Percentiles rank a stretch among this genome's conserved stretches.
These are phyloP conservation scores for Termitomyces sp. DNA, from an alignment of 1,284 basidiomycete species.

Conservation along the genomic window DNA sequence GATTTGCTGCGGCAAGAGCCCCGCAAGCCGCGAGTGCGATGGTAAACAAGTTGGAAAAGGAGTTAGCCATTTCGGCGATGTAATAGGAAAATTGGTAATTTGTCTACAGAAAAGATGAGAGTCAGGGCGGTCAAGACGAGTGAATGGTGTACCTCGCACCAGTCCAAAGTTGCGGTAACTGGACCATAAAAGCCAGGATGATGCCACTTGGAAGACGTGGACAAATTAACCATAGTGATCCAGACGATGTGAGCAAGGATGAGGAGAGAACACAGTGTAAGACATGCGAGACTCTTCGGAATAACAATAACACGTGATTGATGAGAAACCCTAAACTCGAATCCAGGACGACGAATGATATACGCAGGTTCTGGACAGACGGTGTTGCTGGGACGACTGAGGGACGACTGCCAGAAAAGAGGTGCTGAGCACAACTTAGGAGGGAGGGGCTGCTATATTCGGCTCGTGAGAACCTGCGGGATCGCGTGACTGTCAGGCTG, in stretches of 20 bases:
- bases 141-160: constrained; percentile 53
- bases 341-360: background rate
- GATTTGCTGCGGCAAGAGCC: constrained; percentile 27
- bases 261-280: constrained; percentile 1
- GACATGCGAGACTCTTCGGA: background rate
- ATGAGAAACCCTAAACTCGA: background rate
- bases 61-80: constrained; percentile 64
- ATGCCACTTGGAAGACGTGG: constrained; percentile 22
- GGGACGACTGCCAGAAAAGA: background rate
- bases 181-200: constrained; percentile 51
- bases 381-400: background rate
- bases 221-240: constrained; percentile 15
- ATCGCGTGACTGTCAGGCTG: constrained; percentile 3
- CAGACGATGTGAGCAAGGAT: background rate
- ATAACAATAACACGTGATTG: constrained; percentile 7
- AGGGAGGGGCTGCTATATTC: background rate
- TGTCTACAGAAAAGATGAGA: constrained; percentile 32
- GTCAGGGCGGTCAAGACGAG: background rate
- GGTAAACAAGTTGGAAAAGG: constrained; percentile 57
- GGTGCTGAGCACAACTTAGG: background rate
- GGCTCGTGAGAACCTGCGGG: background rate
- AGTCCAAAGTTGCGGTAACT: constrained; percentile 63
- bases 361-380: background rate
- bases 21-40: constrained; percentile 46
- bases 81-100: constrained; percentile 71